Base-by-base conservation (phyloP, 139 green algal genomes). In the Desmodesmus armatus region DNA sequence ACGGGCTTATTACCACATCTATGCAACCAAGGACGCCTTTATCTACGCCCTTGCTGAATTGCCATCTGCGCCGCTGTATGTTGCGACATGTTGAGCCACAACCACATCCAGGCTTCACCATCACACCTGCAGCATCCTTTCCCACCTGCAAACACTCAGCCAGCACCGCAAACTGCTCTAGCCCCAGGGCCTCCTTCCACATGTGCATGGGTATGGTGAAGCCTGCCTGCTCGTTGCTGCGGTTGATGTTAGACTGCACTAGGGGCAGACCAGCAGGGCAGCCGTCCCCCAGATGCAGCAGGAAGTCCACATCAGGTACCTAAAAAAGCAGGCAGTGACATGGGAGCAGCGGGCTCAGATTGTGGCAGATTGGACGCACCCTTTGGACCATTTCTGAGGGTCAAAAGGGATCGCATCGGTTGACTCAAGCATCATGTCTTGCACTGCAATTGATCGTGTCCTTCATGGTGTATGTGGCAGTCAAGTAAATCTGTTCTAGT, bases 221-320 rank as follows among this genome's bases (percentile, higher is more conserved):
- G 37, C 87, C 87, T 2, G 78, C 87, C 23, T 83, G 37, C n/a
- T 55, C 47, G 23, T 72, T n/a, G 35, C 66, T 41, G 25, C 80
- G 29, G 80, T 85, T 60, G 66, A 85, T 85, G 67, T 85, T 85
- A 35, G 29, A 44, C 49, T 85, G 80, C 37, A 85, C 47, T 44
- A 85, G 80, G 21, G 80, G 80, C 49, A 85, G 67, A 3, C 44
- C 80, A 43, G 47, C 37, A 4, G 87, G 76, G 49, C 65, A 71
- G 31, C 87, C 87, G 43, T 90, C 87, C 23, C 87, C 87, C 40
- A 88, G 82, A 37, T 90, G 87, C 29, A 90, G 41, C 37, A 85
- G 40, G 51, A 88, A 88, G 37, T 90, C 87, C 13, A 81, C 82
- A 51, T 90, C 87, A n/a, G 82, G 82, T 11, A 90, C 72, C 70